Evolutionary conservation across 768 basidiomycete species (phyloP).

Genomic region (Suillus spraguei): DNA sequence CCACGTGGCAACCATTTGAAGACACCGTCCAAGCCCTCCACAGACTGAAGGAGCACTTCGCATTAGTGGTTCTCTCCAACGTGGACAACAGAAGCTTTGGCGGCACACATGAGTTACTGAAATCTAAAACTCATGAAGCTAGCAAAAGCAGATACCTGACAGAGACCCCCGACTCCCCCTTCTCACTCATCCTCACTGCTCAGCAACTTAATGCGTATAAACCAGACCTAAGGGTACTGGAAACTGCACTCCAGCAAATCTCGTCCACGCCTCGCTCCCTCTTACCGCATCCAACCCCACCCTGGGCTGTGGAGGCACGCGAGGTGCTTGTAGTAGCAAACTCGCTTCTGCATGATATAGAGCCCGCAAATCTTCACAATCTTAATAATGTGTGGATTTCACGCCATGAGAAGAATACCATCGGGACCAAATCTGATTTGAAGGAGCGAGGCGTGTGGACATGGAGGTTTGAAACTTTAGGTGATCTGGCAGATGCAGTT

Average conservation of each 20-base stretch:
- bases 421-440: conserved; percentile 41
- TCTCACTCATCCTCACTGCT: conserved; percentile 69
- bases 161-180: conserved; percentile 51
- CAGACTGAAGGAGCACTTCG: conserved; percentile 61
- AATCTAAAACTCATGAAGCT: conserved; percentile 10
- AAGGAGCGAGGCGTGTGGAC: conserved; percentile 47
- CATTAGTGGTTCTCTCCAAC: conserved; percentile 75
- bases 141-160: conserved; percentile 40
- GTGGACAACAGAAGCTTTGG: conserved; percentile 68
- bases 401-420: conserved; percentile 33
- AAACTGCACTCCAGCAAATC: conserved; percentile 29
- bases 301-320: conserved; percentile 31
- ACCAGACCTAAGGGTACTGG: conserved; percentile 51
- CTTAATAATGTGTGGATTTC: conserved; percentile 70
- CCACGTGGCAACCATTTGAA: conserved; percentile 65
- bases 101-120: conserved; percentile 56
- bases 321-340: conserved; percentile 69
- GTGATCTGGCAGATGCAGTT: conserved; percentile 62
- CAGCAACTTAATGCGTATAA: conserved; percentile 78
- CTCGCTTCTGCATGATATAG: conserved; percentile 67
- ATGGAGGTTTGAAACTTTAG: conserved; percentile 62
- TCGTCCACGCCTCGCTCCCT: conserved; percentile 21
- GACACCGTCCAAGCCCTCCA: conserved; percentile 65
- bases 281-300: conserved; percentile 22
- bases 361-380: conserved; percentile 58